Base-by-base conservation (phyloP, 2,329 filamentous ascomycete species). In the Apiospora phragmitis region DNA sequence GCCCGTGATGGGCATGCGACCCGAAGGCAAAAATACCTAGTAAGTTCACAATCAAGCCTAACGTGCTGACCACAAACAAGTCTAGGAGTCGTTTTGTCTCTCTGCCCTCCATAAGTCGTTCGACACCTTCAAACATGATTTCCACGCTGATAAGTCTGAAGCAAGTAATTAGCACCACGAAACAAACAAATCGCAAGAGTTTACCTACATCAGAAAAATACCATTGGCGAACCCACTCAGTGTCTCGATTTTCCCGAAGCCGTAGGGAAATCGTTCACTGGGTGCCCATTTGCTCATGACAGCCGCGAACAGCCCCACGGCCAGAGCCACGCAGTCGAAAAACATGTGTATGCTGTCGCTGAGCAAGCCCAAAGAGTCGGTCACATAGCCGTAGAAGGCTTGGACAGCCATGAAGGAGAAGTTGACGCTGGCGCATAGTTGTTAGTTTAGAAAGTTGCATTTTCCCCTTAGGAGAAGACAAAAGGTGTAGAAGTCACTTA, bases 311-410 rank as follows among this genome's bases (percentile, higher is more conserved):
- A 99, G 86, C 14, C 96, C 96, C 45, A 99, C 94, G 1, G 93
- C 90, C 38, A 99, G 87, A 26, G 95, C 96, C 45, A 98, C 91
- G 75, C 96, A 99, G 82, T 99, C 96, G 77, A 99, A 98, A 78
- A 99, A 95, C 96, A 99, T 99, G 83, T 99, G 96, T 73, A 99
- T 96, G 77, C 95, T 98, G 81, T 99, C 96, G 75, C 94, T 97
- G 24, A 99, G 89, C n/a, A 99, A 87, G 3, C 96, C 96, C 6
- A 99, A 85, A 0, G 96, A 99, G 75, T 97, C 95, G 4, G 94
- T 98, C 14, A 96, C 84, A 76, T 96, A 97, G 67, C 96, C 96
- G 78, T 99, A 99, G 72, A 95, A 94, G 51, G 95, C 93, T 78
- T 99, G 96, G 1, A 99, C 90, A 43, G 93, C 84, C 96, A 99